A percentile compares a stretch with the other conserved stretches of the same genome.
phyloP scores from a whole-genome alignment of 164 flowering plant genomes.

The Warburgia ugandensis region DNA sequence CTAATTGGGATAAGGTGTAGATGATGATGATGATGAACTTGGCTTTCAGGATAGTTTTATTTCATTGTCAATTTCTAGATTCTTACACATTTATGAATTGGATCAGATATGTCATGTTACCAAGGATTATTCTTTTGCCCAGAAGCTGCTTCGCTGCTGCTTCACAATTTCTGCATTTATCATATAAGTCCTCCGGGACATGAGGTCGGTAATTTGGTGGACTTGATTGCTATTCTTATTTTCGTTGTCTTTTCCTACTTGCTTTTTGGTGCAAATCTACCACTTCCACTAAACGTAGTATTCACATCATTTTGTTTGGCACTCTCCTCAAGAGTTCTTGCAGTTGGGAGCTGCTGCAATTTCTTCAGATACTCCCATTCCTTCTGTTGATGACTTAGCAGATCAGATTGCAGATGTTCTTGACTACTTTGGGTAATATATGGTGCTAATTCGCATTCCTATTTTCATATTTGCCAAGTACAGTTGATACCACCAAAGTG shows the following conservation, averaged over 20 bases:
- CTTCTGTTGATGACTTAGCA: slow-evolving; percentile 54
- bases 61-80: too few species aligned
- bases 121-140: slow-evolving; percentile 83
- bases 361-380: slow-evolving; percentile 36
- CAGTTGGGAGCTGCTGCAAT: slow-evolving; percentile 68
- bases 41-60: too few species aligned
- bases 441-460: too few species aligned
- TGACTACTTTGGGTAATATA: slow-evolving; percentile 72
- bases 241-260: slow-evolving; percentile 2
- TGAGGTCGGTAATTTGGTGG: slow-evolving; percentile 48
- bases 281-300: slow-evolving; percentile 1
- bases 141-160: slow-evolving; percentile 78
- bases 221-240: slow-evolving; percentile 3
- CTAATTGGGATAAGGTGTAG: background rate
- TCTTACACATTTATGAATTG: slow-evolving; percentile 5
- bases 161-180: slow-evolving; percentile 83
- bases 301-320: slow-evolving; percentile 14
- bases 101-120: slow-evolving; percentile 80
- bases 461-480: too few species aligned
- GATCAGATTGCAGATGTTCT: slow-evolving; percentile 67
- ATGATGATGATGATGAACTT: too few species aligned
- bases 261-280: background rate
- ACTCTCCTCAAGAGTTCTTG: slow-evolving; percentile 32
- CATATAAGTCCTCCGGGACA: slow-evolving; percentile 90
- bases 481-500: too few species aligned